Percentiles rank a stretch among this genome's conserved stretches.
Conservation (phyloP, 495 filamentous ascomycete genomes). For the Tuber calosporum region DNA sequence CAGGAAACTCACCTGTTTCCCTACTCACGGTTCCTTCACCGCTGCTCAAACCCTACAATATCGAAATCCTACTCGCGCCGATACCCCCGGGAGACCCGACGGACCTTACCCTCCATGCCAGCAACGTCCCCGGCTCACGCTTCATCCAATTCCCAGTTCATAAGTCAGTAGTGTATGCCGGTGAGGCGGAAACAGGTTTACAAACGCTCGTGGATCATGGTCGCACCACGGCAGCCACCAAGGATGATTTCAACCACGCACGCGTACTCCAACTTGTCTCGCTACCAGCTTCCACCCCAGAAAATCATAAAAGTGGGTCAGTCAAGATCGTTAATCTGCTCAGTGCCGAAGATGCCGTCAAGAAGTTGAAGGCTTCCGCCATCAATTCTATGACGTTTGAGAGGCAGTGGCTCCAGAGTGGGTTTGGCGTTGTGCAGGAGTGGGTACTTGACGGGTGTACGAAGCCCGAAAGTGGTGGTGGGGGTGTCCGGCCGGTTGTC, state of each 20-base stretch:
- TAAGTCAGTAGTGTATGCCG: constrained; percentile 64
- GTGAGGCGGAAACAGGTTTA: constrained; percentile 54
- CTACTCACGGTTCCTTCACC: constrained; percentile 61
- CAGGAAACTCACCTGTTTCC: constrained; percentile 40
- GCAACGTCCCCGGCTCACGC: constrained; percentile 17
- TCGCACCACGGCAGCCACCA: background rate
- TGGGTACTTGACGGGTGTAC: constrained; percentile 18
- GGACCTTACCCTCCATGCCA: constrained; percentile 20
- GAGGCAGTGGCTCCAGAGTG: constrained; percentile 16
- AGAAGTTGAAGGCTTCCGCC: constrained; percentile 34
- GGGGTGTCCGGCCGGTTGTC: constrained; percentile 55
- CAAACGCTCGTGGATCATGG: constrained; percentile 48
- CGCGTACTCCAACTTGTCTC: constrained; percentile 42
- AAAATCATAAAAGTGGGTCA: constrained; percentile 38
- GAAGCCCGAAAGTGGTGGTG: background rate
- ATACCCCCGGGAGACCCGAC: constrained; percentile 36
- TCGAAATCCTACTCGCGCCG: constrained; percentile 67
- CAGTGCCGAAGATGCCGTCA: constrained; percentile 35
- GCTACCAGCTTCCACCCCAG: constrained; percentile 41
- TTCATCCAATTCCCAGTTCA: constrained; percentile 78
- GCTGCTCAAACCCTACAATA: constrained; percentile 56
- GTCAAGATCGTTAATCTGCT: constrained; percentile 54
- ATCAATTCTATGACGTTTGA: constrained; percentile 9
- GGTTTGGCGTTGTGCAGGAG: constrained; percentile 10
- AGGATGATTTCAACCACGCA: background rate